Percentiles rank a stretch among this genome's conserved stretches.
Conservation (phyloP, 805 yeast genomes). For the Suhomyces faveliae region DNA sequence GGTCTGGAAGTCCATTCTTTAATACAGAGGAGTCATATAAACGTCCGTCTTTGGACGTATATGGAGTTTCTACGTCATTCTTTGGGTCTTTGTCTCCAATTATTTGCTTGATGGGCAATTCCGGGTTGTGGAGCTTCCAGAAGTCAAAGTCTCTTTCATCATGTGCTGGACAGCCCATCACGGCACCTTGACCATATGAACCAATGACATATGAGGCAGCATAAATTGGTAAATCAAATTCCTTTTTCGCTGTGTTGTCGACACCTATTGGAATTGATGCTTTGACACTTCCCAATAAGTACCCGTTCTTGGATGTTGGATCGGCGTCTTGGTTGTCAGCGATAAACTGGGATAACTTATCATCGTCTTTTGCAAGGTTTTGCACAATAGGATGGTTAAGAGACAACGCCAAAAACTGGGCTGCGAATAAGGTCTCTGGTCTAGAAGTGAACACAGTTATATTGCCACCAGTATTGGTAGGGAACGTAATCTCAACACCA, state of each 20-base stretch:
- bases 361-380: constrained; percentile 36
- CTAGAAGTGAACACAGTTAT: constrained; percentile 78
- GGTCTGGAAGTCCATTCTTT: constrained; percentile 22
- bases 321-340: constrained; percentile 44
- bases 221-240: constrained; percentile 62
- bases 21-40: constrained; percentile 28
- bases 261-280: constrained; percentile 61
- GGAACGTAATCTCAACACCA: constrained; percentile 71
- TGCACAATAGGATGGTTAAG: constrained; percentile 62
- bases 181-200: constrained; percentile 87
- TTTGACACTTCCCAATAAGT: constrained; percentile 39
- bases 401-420: constrained; percentile 80
- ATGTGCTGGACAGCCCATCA: constrained; percentile 98
- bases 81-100: constrained; percentile 39
- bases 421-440: constrained; percentile 82
- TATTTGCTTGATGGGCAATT: constrained; percentile 38
- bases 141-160: constrained; percentile 81
- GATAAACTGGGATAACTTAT: constrained; percentile 48
- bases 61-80: constrained; percentile 45
- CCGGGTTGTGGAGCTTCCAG: constrained; percentile 65
- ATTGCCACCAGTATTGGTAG: constrained; percentile 16
- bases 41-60: constrained; percentile 47
- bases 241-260: constrained; percentile 13
- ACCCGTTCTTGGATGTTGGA: constrained; percentile 51
- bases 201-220: constrained; percentile 89